phyloP scores from a whole-genome alignment of 331 rosid species.

The Acacia concinna region DNA sequence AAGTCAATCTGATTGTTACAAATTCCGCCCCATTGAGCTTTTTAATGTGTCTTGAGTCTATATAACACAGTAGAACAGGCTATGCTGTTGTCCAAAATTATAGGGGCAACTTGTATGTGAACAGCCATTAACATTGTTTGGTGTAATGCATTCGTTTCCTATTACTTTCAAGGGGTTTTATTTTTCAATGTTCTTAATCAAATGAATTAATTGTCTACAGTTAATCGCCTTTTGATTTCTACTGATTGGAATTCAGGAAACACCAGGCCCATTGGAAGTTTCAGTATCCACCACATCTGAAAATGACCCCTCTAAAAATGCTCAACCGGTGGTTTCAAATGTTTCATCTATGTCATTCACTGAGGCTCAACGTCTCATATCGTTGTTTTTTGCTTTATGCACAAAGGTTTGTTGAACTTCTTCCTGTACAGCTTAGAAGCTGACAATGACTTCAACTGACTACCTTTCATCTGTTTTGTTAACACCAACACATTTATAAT shows the following conservation, averaged over 20 bases:
- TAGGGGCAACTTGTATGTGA: not conserved
- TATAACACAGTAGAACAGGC: not conserved
- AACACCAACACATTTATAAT: conserved; percentile 27
- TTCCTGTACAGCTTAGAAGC: conserved; percentile 5
- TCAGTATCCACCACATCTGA: conserved; percentile 62
- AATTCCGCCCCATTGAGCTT: not conserved
- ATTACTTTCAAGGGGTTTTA: not conserved
- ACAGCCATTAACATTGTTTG: not conserved
- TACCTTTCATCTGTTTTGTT: conserved; percentile 25
- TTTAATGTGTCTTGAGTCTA: not conserved
- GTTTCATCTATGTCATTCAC: conserved; percentile 56
- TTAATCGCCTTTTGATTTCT: conserved; percentile 10
- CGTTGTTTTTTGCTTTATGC: conserved; percentile 91
- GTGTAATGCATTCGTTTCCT: not conserved
- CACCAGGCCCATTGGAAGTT: conserved; percentile 51
- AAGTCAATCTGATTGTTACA: not conserved
- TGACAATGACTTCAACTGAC: conserved; percentile 13
- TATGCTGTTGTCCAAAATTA: not conserved
- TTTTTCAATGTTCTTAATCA: not conserved
- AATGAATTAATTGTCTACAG: conserved; percentile 1
- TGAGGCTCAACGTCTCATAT: conserved; percentile 83
- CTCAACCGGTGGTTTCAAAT: conserved; percentile 37
- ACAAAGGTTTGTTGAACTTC: conserved; percentile 65
- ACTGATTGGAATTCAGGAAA: conserved; percentile 71
- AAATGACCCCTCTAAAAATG: conserved; percentile 49